Percentiles rank a stretch among this genome's conserved stretches.
Conservation (phyloP, 2,329 filamentous ascomycete species). For the Emmonsiellopsis sp. region DNA sequence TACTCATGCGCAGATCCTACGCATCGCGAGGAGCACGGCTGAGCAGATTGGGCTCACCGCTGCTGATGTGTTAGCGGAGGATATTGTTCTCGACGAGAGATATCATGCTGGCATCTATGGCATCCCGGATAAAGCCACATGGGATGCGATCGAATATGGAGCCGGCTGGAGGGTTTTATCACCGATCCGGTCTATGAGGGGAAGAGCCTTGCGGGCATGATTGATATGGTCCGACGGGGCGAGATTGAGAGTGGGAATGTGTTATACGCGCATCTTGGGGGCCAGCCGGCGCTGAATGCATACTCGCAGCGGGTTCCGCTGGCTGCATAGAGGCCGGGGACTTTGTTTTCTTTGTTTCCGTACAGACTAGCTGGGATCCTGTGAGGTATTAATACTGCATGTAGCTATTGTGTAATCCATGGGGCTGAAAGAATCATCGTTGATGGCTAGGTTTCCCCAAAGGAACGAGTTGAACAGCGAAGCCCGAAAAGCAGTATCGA, state of each 20-base stretch:
- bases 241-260: constrained; percentile 57
- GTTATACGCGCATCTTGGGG: constrained; percentile 62
- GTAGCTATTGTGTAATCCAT: too few species aligned
- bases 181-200: constrained; percentile 70
- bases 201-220: constrained; percentile 63
- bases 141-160: constrained; percentile 59
- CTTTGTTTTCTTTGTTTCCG: too few species aligned
- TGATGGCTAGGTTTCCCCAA: too few species aligned
- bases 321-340: too few species aligned
- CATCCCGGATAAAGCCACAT: constrained; percentile 54
- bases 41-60: constrained; percentile 52
- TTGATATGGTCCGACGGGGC: constrained; percentile 55
- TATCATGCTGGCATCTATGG: constrained; percentile 63
- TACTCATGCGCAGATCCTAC: constrained; percentile 55
- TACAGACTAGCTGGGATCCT: too few species aligned
- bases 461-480: too few species aligned
- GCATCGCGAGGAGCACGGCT: constrained; percentile 57
- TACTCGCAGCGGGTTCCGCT: constrained; percentile 37
- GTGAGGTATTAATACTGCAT: too few species aligned
- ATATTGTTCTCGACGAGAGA: constrained; percentile 53
- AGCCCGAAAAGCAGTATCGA: too few species aligned
- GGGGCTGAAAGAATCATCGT: too few species aligned
- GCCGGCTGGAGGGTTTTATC: constrained; percentile 62
- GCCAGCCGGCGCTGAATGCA: constrained; percentile 60
- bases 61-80: constrained; percentile 50